Evolutionary conservation across 768 basidiomycete species (phyloP), one percentile per base, ranked within the genome.

Genomic region (Amanita polypyramis): DNA sequence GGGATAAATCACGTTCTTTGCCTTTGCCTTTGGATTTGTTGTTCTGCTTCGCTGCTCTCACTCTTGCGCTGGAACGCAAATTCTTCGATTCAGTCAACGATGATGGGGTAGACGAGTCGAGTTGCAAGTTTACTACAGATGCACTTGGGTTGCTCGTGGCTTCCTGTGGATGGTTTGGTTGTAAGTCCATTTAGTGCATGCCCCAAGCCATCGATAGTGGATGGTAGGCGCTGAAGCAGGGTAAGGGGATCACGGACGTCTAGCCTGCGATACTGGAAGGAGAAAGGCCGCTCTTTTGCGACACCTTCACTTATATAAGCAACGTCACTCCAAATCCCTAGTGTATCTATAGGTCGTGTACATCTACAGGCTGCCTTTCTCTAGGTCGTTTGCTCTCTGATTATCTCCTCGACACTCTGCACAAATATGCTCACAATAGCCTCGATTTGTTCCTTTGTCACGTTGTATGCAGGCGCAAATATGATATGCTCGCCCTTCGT

Each of bases 161-260:
- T 77, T 80, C 77, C 73, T 75, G 75, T 60, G 74, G 71, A 73
- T 85, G 68, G 61, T 66, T 68, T 70, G 74, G 77, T 85, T 77
- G 76, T 79, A 83, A 79, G 82, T 89, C 86, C 86, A 89, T 89
- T 88, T 87, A 88, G 83, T 78, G 72, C 72, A 76, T 80, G 75
- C 80, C 67, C 79, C 77, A 80, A 81, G 85, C 85, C 85, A 89
- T 89, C 80, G 85, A 85, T 77, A 62, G 68, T 60, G 59, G 62
- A 60, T 58, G 68, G 56, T 64, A 62, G 64, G 63, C 57, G 59
- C 59, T 61, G 58, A 62, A 60, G 50, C 58, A 57, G 54, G 56
- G 54, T 58, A 54, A 53, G 49, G 51, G 47, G 52, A 51, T 41
- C 55, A 60, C 63, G 56, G 61, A 59, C 45, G 58, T 62, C 62